Evolutionary conservation across 495 filamentous ascomycete genomes (phyloP), one percentile per base, ranked within the genome.

Genomic region (Penicillium tannophilum): DNA sequence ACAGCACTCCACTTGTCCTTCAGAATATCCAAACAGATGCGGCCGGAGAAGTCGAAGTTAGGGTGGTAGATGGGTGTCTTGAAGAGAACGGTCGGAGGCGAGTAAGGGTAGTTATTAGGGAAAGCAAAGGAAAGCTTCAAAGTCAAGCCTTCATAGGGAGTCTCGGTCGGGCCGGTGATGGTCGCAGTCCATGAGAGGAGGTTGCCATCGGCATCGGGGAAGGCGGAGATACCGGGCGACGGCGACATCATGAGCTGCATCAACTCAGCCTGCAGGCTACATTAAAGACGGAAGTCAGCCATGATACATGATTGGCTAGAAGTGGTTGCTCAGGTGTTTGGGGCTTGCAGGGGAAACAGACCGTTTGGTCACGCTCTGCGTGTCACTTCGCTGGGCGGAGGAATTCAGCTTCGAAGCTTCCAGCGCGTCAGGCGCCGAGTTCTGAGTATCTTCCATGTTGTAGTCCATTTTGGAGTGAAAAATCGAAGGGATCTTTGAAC

Each of bases 1-100:
- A 93, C 91, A 19, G 88, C 88, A 61, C 91, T 96, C 94, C 94
- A 98, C 77, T 96, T 96, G 70, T 97, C 94, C 80, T 96, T 97
- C 52, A 99, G 79, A 64, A 99, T 99, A 73, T 98, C 95, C 58
- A 99, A 80, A 72, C 92, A 96, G 74, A 96, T 96, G 54, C 91
- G 84, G 41, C 91, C 92, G 8, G 91, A 92, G 75, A 94, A 93
- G 72, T 95, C 92, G 60, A 97, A 88, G 63, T 97, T 96, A 24
- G 92, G 92, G 64, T 96, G 92, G 76, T 93, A 95, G 72, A 96
- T 95, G 14, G 91, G 90, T 1, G 92, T 96, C 71, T 89, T 92
- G 83, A 94, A 97, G 41, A 97, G 81, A 16, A 99, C 93, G 20
- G 88, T 90, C 2, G 94, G 94, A n/a, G 94, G 85, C 0, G 88